Evolutionary conservation across 2,329 filamentous ascomycete species (phyloP), one percentile per base, ranked within the genome.

Genomic region (Pestalotiopsis sp.): DNA sequence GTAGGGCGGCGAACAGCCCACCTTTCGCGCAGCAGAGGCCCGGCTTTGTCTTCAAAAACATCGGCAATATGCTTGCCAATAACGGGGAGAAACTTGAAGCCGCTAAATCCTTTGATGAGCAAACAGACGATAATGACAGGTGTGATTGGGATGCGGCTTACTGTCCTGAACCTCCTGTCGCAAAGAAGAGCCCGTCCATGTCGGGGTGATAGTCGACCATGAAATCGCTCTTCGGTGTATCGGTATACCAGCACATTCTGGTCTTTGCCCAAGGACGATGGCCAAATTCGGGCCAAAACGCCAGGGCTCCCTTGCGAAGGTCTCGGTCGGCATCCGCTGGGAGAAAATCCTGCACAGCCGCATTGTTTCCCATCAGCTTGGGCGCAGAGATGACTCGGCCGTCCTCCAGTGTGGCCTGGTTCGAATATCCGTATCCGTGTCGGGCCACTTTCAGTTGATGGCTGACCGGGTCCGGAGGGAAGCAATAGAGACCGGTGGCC

Each of bases 171-270:
- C 84, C 84, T 0, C 84, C 85, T 0, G 83, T 85, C 0, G 84
- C 85, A 1, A 87, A 39, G 69, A 87, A 87, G 0, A 87, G 70
- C 0, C 83, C 81, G 2, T 81, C 73, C 7, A 84, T 78, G 1
- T 77, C 73, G 0, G 89, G 88, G 69, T 91, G 88, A 68, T 86
- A 81, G 23, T 86, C 84, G 27, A 91, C 83, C 61, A 91, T 82
- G 74, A 91, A 91, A 71, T 91, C 86, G 1, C 88, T 88, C n/a
- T 84, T 83, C 0, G 88, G 88, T 68, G 89, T 91, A 78, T 91
- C 89, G 3, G 85, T 89, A 73, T 91, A 91, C 89, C 89, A 91
- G 72, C 89, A 91, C 57, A 91, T 77, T 4, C 87, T 80, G 5
- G 83, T 84, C 12, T 81, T 78, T 12, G 80, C 76, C 78, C 89